Percentiles rank a stretch among this genome's conserved stretches.
Evolutionary conservation across 192 early-diverging fungal species (phyloP).

Genomic region (Polychytrium aggregatum): DNA sequence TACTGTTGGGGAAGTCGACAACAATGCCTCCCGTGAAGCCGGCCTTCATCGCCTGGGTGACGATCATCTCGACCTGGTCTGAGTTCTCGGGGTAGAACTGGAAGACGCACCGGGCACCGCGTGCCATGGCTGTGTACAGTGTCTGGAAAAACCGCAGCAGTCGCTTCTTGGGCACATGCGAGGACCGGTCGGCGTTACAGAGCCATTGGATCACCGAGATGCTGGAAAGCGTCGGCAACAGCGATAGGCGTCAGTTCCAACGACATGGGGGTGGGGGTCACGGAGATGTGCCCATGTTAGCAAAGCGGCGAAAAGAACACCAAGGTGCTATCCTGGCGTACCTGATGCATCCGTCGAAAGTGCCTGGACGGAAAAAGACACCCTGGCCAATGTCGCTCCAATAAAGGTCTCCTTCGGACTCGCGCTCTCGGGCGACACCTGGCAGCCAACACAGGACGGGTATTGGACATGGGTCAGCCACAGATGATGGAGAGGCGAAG

Average conservation of each 20-base stretch:
- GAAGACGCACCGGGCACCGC: slow-evolving; percentile 89
- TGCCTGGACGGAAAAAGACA: slow-evolving; percentile 83
- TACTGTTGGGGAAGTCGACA: slow-evolving; percentile 91
- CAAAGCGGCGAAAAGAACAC: no score
- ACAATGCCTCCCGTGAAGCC: slow-evolving; percentile 95
- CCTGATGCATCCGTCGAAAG: slow-evolving; percentile 91
- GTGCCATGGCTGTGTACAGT: slow-evolving; percentile 74
- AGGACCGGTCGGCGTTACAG: slow-evolving; percentile 92
- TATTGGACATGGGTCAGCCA: slow-evolving; percentile 4
- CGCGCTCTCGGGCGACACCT: slow-evolving; percentile 84
- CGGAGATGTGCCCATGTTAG: no score
- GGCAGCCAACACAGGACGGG: no score
- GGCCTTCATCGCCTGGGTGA: slow-evolving; percentile 72
- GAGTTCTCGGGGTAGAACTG: slow-evolving; percentile 98
- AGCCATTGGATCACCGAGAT: slow-evolving; percentile 98
- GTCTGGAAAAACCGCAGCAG: slow-evolving; percentile 85
- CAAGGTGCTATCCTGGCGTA: slow-evolving; percentile 11
- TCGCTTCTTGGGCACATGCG: slow-evolving; percentile 73
- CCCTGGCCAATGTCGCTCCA: slow-evolving; percentile 94
- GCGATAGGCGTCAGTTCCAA: no score
- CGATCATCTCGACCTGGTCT: slow-evolving; percentile 86
- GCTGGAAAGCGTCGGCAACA: slow-evolving; percentile 23
- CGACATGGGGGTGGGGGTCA: no score
- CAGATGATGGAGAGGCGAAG: not conserved
- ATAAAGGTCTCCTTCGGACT: slow-evolving; percentile 90